Evolutionary conservation across 257 asterid species (phyloP).

Genomic region (Misopates orontium): DNA sequence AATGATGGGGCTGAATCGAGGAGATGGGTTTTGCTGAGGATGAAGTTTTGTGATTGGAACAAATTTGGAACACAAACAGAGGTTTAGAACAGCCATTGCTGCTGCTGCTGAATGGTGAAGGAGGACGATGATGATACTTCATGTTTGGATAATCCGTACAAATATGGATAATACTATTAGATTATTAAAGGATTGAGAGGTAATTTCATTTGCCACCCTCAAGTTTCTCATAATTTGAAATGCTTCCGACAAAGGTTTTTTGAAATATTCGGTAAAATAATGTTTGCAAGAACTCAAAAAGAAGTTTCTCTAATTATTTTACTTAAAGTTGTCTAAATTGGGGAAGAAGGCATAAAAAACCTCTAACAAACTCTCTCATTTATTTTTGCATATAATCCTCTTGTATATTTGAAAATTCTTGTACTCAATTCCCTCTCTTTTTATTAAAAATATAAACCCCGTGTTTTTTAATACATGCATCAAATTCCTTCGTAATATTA

Average conservation of each 20-base stretch:
- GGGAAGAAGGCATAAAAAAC: too few relatives aligned
- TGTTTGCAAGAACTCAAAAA: too few relatives aligned
- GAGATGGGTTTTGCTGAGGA: conserved; percentile 18
- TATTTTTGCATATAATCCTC: too few relatives aligned
- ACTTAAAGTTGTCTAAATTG: too few relatives aligned
- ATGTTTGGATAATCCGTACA: conserved; percentile 32
- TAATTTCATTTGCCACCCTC: neutral
- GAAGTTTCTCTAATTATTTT: too few relatives aligned
- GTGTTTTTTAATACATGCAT: too few relatives aligned
- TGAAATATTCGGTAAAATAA: too few relatives aligned
- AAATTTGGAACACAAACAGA: conserved; percentile 52
- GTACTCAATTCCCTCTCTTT: too few relatives aligned
- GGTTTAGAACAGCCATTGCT: conserved; percentile 62
- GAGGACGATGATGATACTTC: conserved; percentile 19
- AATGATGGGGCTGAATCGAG: conserved; percentile 26
- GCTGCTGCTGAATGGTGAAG: conserved; percentile 20
- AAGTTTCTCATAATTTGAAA: neutral
- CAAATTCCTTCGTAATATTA: too few relatives aligned
- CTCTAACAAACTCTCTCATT: too few relatives aligned
- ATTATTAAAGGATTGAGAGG: neutral
- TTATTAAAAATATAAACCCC: too few relatives aligned
- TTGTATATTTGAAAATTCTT: too few relatives aligned
- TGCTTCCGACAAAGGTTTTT: neutral
- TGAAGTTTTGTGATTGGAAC: conserved; percentile 32
- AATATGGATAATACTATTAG: conserved; percentile 7